Conservation (phyloP, 495 filamentous ascomycete genomes). For the Wilcoxina mikolae region DNA sequence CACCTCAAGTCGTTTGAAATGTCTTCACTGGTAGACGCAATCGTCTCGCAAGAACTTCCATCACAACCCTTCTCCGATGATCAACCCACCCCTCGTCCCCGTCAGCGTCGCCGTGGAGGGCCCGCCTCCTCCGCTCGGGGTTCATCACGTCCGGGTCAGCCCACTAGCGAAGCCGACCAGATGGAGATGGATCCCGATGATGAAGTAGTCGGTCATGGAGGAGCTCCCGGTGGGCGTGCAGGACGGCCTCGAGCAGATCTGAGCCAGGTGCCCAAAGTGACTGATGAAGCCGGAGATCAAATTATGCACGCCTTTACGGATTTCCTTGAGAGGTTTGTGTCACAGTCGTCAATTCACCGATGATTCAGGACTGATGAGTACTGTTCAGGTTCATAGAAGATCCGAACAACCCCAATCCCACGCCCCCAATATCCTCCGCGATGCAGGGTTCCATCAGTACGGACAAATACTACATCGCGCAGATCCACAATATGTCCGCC, state of each 20-base stretch:
- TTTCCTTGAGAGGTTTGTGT: constrained; percentile 62
- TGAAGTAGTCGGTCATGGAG: constrained; percentile 24
- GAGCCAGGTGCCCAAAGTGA: constrained; percentile 59
- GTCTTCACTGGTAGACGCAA: constrained; percentile 27
- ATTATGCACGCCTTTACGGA: constrained; percentile 74
- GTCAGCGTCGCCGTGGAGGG: neutral
- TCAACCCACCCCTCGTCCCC: constrained; percentile 11
- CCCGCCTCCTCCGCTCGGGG: constrained; percentile 13
- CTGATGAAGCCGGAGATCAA: constrained; percentile 72
- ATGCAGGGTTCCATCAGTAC: constrained; percentile 24
- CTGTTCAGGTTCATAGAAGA: constrained; percentile 57
- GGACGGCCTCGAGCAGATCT: constrained; percentile 21
- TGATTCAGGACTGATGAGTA: no score
- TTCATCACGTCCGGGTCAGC: constrained; percentile 13
- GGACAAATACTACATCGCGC: constrained; percentile 91
- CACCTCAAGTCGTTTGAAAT: constrained; percentile 12
- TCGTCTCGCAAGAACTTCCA: constrained; percentile 25
- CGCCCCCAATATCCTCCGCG: constrained; percentile 47
- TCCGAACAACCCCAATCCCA: constrained; percentile 44
- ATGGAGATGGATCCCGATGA: constrained; percentile 28
- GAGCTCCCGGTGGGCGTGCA: constrained; percentile 13
- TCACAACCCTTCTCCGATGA: constrained; percentile 12
- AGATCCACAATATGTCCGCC: constrained; percentile 75
- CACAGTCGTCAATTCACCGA: no score
- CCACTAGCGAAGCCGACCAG: constrained; percentile 23